Evolutionary conservation across 352 stramenopile genomes (phyloP).

Genomic region (Hyaloperonospora brassicae): DNA sequence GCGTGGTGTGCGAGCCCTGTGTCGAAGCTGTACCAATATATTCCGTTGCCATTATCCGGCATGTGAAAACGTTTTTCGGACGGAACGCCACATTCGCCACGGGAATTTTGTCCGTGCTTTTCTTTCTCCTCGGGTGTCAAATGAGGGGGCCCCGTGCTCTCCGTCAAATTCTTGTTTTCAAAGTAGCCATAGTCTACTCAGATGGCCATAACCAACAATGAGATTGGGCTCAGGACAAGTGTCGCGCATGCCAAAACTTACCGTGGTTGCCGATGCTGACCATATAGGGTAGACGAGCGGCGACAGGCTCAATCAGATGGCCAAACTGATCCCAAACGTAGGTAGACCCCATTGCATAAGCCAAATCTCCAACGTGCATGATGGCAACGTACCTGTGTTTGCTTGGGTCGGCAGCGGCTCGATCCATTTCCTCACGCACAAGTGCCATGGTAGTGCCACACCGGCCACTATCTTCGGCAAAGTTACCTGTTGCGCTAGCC

Average conservation of each 20-base stretch:
- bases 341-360: slow-evolving; percentile 59
- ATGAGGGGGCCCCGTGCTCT: slow-evolving; percentile 24
- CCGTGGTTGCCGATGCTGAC: slow-evolving; percentile 52
- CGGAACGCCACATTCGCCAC: slow-evolving; percentile 84
- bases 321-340: slow-evolving; percentile 84
- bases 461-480: slow-evolving; percentile 25
- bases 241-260: slow-evolving; percentile 4
- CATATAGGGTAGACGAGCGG: slow-evolving; percentile 72
- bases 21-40: slow-evolving; percentile 61
- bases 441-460: slow-evolving; percentile 35
- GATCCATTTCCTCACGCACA: slow-evolving; percentile 29
- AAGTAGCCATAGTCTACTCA: slow-evolving; percentile 36
- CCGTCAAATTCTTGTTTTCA: slow-evolving; percentile 23
- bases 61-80: slow-evolving; percentile 68
- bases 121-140: slow-evolving; percentile 27
- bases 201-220: neutral
- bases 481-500: slow-evolving; percentile 15
- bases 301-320: slow-evolving; percentile 68
- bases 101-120: slow-evolving; percentile 40
- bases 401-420: slow-evolving; percentile 16
- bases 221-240: too few relatives aligned
- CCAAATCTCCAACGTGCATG: slow-evolving; percentile 77
- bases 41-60: slow-evolving; percentile 43
- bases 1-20: slow-evolving; percentile 44
- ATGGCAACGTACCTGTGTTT: slow-evolving; percentile 53